Conservation (phyloP, 2,329 filamentous ascomycete species). For the Reticulascus tulasneorum region DNA sequence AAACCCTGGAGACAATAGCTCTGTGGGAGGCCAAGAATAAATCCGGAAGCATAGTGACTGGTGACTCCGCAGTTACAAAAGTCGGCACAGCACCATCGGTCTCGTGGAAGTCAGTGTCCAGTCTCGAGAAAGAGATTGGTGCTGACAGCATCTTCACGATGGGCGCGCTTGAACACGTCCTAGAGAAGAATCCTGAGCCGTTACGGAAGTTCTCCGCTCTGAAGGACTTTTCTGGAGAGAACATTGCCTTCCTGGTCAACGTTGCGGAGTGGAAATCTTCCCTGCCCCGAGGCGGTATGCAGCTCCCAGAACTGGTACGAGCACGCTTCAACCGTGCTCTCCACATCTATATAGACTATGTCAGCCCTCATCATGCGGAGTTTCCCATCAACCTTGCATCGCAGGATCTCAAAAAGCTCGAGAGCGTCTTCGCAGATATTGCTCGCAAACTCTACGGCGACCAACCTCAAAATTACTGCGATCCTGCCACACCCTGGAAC, state of each 20-base stretch:
- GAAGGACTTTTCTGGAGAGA: slow-evolving; percentile 55
- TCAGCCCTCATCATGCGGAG: slow-evolving; percentile 41
- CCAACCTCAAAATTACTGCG: slow-evolving; percentile 9
- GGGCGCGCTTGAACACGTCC: slow-evolving; percentile 57
- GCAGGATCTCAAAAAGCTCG: slow-evolving; percentile 34
- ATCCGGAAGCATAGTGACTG: slow-evolving; percentile 3
- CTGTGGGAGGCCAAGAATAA: slow-evolving; percentile 37
- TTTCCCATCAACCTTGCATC: slow-evolving; percentile 50
- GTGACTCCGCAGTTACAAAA: slow-evolving; percentile 16
- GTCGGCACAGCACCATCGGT: slow-evolving; percentile 1
- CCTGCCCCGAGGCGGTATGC: neutral
- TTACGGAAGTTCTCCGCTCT: slow-evolving; percentile 57
- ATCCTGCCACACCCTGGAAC: slow-evolving; percentile 17
- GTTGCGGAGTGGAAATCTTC: slow-evolving; percentile 40
- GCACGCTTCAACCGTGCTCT: slow-evolving; percentile 42
- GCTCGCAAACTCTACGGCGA: slow-evolving; percentile 28
- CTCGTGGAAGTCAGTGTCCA: slow-evolving; percentile 31
- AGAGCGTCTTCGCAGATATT: slow-evolving; percentile 37
- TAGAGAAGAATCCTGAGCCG: slow-evolving; percentile 54
- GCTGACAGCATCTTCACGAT: slow-evolving; percentile 40
- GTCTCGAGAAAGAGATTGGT: slow-evolving; percentile 30
- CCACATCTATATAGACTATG: slow-evolving; percentile 44
- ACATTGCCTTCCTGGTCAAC: slow-evolving; percentile 50
- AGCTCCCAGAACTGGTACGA: neutral
- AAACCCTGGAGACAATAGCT: slow-evolving; percentile 46